phyloP scores from a whole-genome alignment of 2,329 filamentous ascomycete species.

The Colletotrichum tanaceti region DNA sequence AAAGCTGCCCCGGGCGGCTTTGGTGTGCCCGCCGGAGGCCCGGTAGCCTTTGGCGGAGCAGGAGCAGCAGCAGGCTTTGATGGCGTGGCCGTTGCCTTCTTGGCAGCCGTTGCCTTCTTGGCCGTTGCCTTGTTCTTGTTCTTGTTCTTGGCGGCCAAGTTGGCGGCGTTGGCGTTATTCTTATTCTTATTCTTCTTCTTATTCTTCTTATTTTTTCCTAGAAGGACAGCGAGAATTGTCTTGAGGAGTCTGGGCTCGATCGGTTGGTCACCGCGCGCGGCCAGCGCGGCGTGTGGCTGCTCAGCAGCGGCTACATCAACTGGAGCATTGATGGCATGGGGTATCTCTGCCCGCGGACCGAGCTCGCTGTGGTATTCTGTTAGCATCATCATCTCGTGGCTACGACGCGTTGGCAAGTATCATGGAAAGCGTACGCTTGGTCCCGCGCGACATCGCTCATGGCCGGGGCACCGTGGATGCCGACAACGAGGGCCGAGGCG shows the following conservation, averaged over 20 bases:
- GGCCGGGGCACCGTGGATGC: slow-evolving; percentile 37
- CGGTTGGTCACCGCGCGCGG: background rate
- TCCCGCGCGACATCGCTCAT: slow-evolving; percentile 17
- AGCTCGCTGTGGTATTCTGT: slow-evolving; percentile 16
- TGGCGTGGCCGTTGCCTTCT: no score
- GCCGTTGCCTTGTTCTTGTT: background rate
- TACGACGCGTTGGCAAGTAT: background rate
- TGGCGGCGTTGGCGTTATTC: no score
- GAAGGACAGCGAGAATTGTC: background rate
- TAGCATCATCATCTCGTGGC: background rate
- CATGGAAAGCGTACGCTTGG: background rate
- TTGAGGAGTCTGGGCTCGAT: slow-evolving; percentile 14
- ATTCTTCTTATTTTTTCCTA: slow-evolving; percentile 12
- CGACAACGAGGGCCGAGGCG: slow-evolving; percentile 34
- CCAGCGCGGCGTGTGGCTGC: slow-evolving; percentile 23
- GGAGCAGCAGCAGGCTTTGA: no score
- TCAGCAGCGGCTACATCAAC: slow-evolving; percentile 19
- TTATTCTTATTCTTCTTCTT: slow-evolving; percentile 16
- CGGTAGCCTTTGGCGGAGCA: background rate
- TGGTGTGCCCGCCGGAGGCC: background rate
- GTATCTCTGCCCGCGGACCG: slow-evolving; percentile 15
- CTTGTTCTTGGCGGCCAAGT: no score
- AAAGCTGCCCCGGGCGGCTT: no score
- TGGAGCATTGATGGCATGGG: slow-evolving; percentile 5
- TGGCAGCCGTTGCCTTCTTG: no score